phyloP scores from a whole-genome alignment of 1,139 yeast genomes.

The Yamadazyma taylorii region DNA sequence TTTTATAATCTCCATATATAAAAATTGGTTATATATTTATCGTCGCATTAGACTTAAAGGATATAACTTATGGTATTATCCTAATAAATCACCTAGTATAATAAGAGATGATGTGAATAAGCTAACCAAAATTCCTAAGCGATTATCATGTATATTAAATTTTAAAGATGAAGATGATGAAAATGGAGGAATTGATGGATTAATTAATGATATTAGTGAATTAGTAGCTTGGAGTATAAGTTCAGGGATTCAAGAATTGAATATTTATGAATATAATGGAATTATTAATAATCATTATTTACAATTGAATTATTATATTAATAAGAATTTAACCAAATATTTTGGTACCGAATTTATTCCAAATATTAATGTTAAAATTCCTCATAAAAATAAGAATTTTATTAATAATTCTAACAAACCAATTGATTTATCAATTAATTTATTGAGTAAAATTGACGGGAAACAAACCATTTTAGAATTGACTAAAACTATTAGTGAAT shows the following conservation, averaged over 20 bases:
- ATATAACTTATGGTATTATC: constrained; percentile 68
- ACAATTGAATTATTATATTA: constrained; percentile 59
- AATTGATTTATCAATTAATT: constrained; percentile 59
- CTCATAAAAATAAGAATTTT: constrained; percentile 55
- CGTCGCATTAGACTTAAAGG: constrained; percentile 59
- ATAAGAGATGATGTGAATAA: constrained; percentile 80
- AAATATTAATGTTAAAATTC: constrained; percentile 55
- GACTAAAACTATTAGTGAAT: constrained; percentile 80
- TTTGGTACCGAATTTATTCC: constrained; percentile 77
- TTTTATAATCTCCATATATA: constrained; percentile 54
- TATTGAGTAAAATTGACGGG: constrained; percentile 80
- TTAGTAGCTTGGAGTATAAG: constrained; percentile 85
- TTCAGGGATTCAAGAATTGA: constrained; percentile 71
- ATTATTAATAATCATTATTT: constrained; percentile 49
- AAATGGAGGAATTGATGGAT: constrained; percentile 85
- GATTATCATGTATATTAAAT: constrained; percentile 71
- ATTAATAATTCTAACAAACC: constrained; percentile 36
- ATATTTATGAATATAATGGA: constrained; percentile 83
- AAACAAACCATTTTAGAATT: constrained; percentile 86
- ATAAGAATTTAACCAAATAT: constrained; percentile 63
- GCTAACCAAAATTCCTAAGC: constrained; percentile 73
- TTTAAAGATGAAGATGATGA: constrained; percentile 75
- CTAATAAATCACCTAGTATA: constrained; percentile 80
- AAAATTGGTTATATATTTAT: constrained; percentile 52
- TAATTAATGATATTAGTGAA: constrained; percentile 75